Evolutionary conservation across 192 early-diverging fungal species (phyloP), one percentile per base, ranked within the genome.

Genomic region (Backusella luteola): DNA sequence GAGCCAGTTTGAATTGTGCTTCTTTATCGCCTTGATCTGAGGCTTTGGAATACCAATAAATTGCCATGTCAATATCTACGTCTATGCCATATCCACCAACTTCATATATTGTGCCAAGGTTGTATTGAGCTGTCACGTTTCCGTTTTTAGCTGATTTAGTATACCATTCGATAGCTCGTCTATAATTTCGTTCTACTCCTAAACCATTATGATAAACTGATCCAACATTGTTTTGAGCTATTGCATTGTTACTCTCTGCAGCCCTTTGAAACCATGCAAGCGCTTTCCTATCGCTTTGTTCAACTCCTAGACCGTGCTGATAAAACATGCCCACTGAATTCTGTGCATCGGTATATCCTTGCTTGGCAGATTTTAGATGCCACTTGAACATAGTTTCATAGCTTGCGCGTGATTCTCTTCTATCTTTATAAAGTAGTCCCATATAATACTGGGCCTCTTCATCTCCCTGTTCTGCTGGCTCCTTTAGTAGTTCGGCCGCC

Each of bases 351-450:
- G 15, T 38, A 19, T 68, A 34, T 0, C 67, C 67, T 68, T 68
- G 67, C 6, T 68, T 68, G 23, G 67, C 67, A n/a, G 67, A 68
- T 34, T 68, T 34, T 36, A 68, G 15, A 38, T 68, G 35, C 67
- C 67, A 68, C 26, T 63, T 29, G 23, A 63, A 63, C 56, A 63
- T 63, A 4, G 26, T 26, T 12, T 63, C 56, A 26, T 63, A 63
- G 26, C 56, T 63, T 6, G n/a, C 56, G 21, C 26, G 56, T 14
- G 56, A 63, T 12, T 63, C 23, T 63, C 56, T 63, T 63, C 56
- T 63, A 63, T 63, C 56, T 63, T 63, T 63, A 29, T 63, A 63
- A 26, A 63, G 0, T 29, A 63, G 23, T 4, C 56, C 56, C 56
- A 63, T 29, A 29, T 63, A 63, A 29, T 63, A 63, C 7, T 63